Conservation (phyloP, 768 basidiomycete species). For the Podaxis sp. region DNA sequence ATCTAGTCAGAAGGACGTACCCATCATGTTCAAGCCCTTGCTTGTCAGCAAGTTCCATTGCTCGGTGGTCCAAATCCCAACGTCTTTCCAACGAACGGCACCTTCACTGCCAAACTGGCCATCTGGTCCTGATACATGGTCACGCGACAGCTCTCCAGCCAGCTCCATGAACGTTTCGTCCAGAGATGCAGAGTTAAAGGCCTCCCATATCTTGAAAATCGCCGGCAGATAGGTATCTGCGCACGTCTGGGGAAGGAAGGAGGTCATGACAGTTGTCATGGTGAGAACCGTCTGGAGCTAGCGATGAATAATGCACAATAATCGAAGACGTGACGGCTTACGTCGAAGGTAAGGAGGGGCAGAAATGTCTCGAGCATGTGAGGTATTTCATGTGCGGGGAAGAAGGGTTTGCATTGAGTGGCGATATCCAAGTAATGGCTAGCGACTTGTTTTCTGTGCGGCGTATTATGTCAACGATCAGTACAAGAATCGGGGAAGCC, state of each 20-base stretch:
- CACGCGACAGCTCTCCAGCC: constrained; percentile 67
- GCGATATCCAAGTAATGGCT: constrained; percentile 56
- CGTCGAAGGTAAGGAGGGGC: constrained; percentile 70
- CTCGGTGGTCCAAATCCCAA: constrained; percentile 86
- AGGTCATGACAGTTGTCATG: constrained; percentile 75
- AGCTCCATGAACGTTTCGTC: constrained; percentile 78
- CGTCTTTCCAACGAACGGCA: constrained; percentile 69
- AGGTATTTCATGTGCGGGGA: constrained; percentile 60
- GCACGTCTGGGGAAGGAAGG: constrained; percentile 72
- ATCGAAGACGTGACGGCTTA: constrained; percentile 31
- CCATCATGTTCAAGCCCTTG: constrained; percentile 81
- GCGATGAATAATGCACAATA: background rate
- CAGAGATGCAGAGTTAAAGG: constrained; percentile 70
- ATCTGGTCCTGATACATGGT: constrained; percentile 59
- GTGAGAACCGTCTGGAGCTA: constrained; percentile 56
- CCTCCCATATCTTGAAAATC: constrained; percentile 76
- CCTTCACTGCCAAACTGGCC: constrained; percentile 56
- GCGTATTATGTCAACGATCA: constrained; percentile 34
- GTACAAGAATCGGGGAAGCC: constrained; percentile 52
- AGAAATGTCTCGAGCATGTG: constrained; percentile 72
- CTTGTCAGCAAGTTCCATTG: constrained; percentile 84
- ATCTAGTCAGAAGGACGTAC: constrained; percentile 33
- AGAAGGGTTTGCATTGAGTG: constrained; percentile 72
- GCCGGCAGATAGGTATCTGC: constrained; percentile 68
- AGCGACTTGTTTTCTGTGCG: constrained; percentile 66